phyloP scores from a whole-genome alignment of 1,139 yeast genomes.

The Diutina neorugosa region DNA sequence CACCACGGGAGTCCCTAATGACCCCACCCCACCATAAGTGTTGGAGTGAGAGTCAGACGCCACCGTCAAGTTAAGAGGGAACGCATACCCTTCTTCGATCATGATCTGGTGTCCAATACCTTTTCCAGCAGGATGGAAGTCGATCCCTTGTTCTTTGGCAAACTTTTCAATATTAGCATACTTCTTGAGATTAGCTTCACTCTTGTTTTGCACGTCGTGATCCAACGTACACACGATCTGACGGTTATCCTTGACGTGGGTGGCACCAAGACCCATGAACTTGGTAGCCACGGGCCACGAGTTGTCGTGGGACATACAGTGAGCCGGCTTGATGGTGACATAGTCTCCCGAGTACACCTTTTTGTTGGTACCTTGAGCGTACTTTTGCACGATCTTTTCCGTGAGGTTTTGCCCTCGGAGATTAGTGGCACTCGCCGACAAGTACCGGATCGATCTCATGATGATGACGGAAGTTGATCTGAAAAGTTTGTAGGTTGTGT shows the following conservation, averaged over 20 bases:
- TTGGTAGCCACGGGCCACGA: constrained; percentile 98
- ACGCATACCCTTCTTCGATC: constrained; percentile 98
- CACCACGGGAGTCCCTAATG: constrained; percentile 94
- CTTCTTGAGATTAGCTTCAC: constrained; percentile 78
- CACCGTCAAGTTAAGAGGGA: constrained; percentile 84
- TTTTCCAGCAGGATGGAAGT: constrained; percentile 96
- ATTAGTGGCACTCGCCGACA: background rate
- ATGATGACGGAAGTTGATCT: background rate
- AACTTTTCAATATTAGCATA: constrained; percentile 80
- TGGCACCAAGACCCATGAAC: constrained; percentile 91
- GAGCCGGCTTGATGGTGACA: constrained; percentile 89
- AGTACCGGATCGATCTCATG: constrained; percentile 1
- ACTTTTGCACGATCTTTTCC: constrained; percentile 88
- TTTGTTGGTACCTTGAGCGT: constrained; percentile 75
- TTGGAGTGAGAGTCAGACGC: constrained; percentile 98
- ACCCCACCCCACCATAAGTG: constrained; percentile 94
- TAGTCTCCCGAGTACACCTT: constrained; percentile 82
- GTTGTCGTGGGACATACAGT: constrained; percentile 98
- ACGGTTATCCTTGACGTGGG: constrained; percentile 63
- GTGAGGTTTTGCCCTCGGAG: constrained; percentile 67
- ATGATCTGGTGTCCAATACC: constrained; percentile 98
- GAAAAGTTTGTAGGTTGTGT: background rate
- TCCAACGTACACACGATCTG: constrained; percentile 95
- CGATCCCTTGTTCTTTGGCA: constrained; percentile 86
- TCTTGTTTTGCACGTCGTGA: constrained; percentile 92